phyloP scores from a whole-genome alignment of 345 rosid species.

The Eucalyptus polybractea region DNA sequence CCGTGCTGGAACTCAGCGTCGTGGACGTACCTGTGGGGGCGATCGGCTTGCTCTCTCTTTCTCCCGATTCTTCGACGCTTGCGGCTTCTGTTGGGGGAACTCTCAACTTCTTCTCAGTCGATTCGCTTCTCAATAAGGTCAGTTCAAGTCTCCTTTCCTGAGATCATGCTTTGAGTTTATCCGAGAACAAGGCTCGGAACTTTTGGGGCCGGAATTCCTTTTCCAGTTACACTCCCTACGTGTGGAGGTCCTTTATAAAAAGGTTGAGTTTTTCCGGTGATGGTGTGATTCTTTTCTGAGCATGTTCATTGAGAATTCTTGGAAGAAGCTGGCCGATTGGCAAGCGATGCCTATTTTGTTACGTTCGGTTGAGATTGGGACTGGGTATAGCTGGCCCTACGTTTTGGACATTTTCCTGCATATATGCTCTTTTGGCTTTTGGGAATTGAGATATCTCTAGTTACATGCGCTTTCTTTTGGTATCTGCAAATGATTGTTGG shows the following conservation, averaged over 20 bases:
- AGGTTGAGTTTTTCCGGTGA: not conserved
- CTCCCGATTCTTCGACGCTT: conserved; percentile 51
- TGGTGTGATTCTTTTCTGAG: not conserved
- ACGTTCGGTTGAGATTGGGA: not conserved
- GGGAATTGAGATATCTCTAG: not conserved
- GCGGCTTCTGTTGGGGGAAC: conserved; percentile 39
- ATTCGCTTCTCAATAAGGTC: conserved; percentile 56
- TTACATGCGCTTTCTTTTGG: not conserved
- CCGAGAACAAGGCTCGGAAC: not conserved
- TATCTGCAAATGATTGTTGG: not conserved
- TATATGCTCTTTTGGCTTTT: not conserved
- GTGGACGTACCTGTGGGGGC: conserved; percentile 48
- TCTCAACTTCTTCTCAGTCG: conserved; percentile 49
- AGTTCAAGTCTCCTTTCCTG: too few species aligned
- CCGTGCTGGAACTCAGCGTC: conserved; percentile 40
- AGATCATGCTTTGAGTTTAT: not conserved
- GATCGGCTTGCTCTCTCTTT: conserved; percentile 46
- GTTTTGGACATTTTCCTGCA: not conserved
- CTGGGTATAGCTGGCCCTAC: not conserved
- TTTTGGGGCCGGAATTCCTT: not conserved
- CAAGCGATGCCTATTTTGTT: not conserved
- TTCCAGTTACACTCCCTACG: not conserved
- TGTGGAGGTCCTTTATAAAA: not conserved
- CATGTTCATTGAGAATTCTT: not conserved
- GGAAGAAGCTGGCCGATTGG: not conserved